Evolutionary conservation across 345 rosid species (phyloP).

Genomic region (Gossypium australe): DNA sequence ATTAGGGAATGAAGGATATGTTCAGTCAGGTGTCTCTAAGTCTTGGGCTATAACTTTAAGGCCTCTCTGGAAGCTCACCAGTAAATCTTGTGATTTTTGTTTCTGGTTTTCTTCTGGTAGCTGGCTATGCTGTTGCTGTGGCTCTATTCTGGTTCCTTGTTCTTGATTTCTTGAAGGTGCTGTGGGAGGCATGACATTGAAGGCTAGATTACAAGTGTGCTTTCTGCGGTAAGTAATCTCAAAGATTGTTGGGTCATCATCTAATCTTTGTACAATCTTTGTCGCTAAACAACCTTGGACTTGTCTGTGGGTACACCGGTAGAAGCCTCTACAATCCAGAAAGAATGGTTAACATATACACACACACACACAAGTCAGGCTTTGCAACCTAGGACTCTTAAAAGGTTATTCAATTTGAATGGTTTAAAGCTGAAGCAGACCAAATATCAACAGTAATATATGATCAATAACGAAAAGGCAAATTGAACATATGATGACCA

Average conservation of each 20-base stretch:
- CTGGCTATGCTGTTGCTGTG: background rate
- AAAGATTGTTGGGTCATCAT: constrained; percentile 51
- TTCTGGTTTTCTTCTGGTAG: constrained; percentile 8
- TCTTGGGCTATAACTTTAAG: constrained; percentile 31
- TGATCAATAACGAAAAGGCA: no score
- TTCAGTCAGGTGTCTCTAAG: constrained; percentile 6
- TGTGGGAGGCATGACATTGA: background rate
- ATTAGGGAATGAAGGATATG: constrained; percentile 12
- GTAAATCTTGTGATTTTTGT: constrained; percentile 24
- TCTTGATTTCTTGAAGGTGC: constrained; percentile 23
- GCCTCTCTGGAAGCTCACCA: constrained; percentile 15
- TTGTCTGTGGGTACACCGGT: constrained; percentile 57
- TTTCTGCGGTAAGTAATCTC: constrained; percentile 60
- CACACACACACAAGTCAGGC: background rate
- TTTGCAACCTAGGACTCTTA: background rate
- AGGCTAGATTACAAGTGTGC: constrained; percentile 51
- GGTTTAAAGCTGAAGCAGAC: background rate
- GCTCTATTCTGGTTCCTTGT: background rate
- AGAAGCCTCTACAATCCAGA: constrained; percentile 53
- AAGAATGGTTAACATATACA: background rate
- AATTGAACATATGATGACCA: no score
- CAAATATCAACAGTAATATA: background rate
- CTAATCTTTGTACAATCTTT: constrained; percentile 74
- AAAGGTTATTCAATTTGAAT: background rate
- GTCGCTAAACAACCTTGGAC: constrained; percentile 73